These are phyloP conservation scores for Rhododendron ferrugineum DNA, from an alignment of 148 eudicot genomes.

Conservation along the genomic window DNA sequence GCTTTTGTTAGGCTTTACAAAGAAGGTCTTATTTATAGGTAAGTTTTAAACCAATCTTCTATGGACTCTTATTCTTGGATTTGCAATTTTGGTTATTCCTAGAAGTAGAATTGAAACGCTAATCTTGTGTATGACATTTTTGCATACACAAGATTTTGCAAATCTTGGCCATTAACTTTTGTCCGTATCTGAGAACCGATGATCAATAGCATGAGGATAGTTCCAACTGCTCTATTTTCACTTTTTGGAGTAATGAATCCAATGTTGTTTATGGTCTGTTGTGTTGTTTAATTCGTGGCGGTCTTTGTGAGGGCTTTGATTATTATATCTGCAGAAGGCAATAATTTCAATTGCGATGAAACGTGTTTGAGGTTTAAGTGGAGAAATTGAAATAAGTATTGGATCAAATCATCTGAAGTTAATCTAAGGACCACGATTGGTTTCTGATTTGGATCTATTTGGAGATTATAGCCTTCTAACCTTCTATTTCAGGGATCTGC, in stretches of 20 bases:
- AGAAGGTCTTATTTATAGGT: constrained; percentile 93
- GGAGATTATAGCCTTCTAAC: not conserved
- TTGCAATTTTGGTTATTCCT: not conserved
- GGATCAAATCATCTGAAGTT: not conserved
- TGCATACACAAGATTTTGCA: not conserved
- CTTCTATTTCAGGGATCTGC: constrained; percentile 50
- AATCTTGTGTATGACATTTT: not conserved
- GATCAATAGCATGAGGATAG: not conserved
- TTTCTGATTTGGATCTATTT: not conserved
- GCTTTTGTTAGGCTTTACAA: constrained; percentile 85
- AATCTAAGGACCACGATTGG: not conserved
- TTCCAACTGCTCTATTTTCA: not conserved
- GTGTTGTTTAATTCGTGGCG: not conserved
- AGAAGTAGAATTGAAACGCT: not conserved
- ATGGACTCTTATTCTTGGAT: not conserved
- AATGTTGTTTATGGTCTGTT: not conserved
- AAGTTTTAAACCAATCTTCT: constrained; percentile 5
- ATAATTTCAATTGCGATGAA: constrained; percentile 1
- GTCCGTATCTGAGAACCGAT: not conserved
- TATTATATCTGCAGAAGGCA: not conserved
- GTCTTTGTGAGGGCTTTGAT: not conserved
- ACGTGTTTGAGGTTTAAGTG: not conserved
- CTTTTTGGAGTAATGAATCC: not conserved
- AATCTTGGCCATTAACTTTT: not conserved
- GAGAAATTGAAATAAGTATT: not conserved